Percentiles rank a stretch among this genome's conserved stretches.
phyloP scores from a whole-genome alignment of 2,329 filamentous ascomycete genomes.

The Xylariomycetidae sp. region DNA sequence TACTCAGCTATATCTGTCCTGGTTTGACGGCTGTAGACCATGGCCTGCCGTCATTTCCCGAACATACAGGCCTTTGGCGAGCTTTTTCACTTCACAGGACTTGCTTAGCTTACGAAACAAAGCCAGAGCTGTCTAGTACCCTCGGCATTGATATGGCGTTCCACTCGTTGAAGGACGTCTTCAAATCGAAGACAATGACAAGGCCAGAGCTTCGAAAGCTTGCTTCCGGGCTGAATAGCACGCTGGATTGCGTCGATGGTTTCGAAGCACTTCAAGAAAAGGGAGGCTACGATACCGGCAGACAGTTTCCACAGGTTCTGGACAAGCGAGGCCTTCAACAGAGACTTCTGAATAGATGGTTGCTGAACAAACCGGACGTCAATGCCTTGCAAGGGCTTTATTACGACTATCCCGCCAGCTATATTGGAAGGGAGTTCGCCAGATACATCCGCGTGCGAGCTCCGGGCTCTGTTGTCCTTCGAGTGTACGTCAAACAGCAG shows the following conservation, averaged over 20 bases:
- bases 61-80: too few species aligned
- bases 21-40: too few species aligned
- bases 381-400: slow-evolving; percentile 6
- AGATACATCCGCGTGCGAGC: slow-evolving; percentile 10
- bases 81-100: too few species aligned
- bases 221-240: neutral
- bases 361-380: slow-evolving; percentile 2
- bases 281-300: slow-evolving; percentile 9
- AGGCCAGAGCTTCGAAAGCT: slow-evolving; percentile 3
- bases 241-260: slow-evolving; percentile 5
- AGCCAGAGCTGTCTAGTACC: too few species aligned
- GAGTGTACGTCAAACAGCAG: slow-evolving; percentile 11
- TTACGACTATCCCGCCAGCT: slow-evolving; percentile 4
- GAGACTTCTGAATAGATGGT: slow-evolving; percentile 6
- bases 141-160: slow-evolving; percentile 1
- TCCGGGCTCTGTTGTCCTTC: slow-evolving; percentile 7
- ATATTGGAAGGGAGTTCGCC: slow-evolving; percentile 12
- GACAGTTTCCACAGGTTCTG: slow-evolving; percentile 8
- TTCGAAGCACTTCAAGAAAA: slow-evolving; percentile 10
- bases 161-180: slow-evolving; percentile 1
- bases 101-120: too few species aligned
- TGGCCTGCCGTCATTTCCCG: too few species aligned
- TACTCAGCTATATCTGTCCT: too few species aligned
- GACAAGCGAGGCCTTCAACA: slow-evolving; percentile 9
- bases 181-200: slow-evolving; percentile 3